Evolutionary conservation across 2,329 filamentous ascomycete genomes (phyloP), one percentile per base, ranked within the genome.

Genomic region (Pseudovirgaria hyperparasitica): DNA sequence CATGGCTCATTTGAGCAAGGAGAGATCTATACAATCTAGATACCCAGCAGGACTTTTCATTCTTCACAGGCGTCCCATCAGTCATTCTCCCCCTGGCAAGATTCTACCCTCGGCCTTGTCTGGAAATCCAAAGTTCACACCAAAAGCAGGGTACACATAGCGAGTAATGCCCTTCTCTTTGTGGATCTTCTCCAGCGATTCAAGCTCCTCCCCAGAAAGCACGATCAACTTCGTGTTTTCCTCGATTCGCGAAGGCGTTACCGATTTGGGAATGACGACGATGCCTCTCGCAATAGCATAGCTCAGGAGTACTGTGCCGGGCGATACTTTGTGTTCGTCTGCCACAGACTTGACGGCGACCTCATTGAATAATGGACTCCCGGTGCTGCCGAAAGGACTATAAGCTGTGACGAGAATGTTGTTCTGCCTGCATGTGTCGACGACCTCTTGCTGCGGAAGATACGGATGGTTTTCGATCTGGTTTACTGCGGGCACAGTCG

Each of bases 381-480:
- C 62, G 5, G 60, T 64, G 44, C 56, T 61, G 11, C 62, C 62
- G 3, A 65, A 45, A 9, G 62, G 62, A 31, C 55, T 60, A 60
- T 84, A 85, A 10, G 78, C 77, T 38, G 81, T 75, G 45, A 82
- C 57, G 43, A 79, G 67, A 34, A 85, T 81, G 30, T 70, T 70
- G 53, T 78, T 76, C 32, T 63, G 58, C 32, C 67, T 67, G 63
- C 75, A 82, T 41, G 72, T 67, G 36, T 79, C 69, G 33, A 78
- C 70, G 33, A 84, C 71, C 35, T 82, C 73, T 40, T 79, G 67
- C 57, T 85, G 76, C 2, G 76, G 76, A 8, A 80, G 67, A 5
- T 65, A 65, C 9, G 76, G 76, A 58, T 79, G 73, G 61, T 79
- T 79, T 54, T 82, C 76, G 45, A 80, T 79, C 58, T 81, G 75